These are phyloP conservation scores for Protostelium mycophagum DNA, from an alignment of 78 protist species.

Conservation along the genomic window DNA sequence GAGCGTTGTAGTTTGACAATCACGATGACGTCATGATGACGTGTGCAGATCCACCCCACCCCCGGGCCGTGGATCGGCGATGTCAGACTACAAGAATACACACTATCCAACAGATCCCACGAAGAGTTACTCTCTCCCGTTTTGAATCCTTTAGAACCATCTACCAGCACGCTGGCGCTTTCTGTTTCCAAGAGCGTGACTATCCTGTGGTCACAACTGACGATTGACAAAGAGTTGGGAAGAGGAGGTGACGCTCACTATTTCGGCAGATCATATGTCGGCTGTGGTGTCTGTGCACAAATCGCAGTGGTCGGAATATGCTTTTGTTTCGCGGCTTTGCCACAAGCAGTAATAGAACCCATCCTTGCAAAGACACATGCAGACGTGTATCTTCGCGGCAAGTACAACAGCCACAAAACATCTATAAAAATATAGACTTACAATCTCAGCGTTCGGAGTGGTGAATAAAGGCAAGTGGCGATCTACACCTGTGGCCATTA, in stretches of 20 bases:
- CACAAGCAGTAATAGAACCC: no score
- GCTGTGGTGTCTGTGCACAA: no score
- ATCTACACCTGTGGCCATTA: not conserved
- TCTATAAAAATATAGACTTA: no score
- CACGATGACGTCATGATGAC: no score
- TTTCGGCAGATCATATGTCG: not conserved
- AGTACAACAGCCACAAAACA: no score
- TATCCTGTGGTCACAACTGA: not conserved
- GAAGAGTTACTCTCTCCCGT: not conserved
- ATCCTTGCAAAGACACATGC: no score
- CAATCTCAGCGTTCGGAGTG: not conserved
- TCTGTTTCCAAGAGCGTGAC: not conserved
- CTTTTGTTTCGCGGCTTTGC: no score
- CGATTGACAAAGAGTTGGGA: not conserved
- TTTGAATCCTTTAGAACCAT: not conserved
- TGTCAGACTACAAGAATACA: not conserved
- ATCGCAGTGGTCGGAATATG: no score
- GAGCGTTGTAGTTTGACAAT: no score
- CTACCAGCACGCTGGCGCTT: not conserved
- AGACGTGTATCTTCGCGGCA: no score
- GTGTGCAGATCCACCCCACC: not conserved
- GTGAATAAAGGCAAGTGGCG: not conserved
- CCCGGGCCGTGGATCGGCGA: not conserved
- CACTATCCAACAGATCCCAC: not conserved
- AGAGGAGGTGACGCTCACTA: not conserved